Percentiles rank a stretch among this genome's conserved stretches.
These are phyloP conservation scores for Sporothrix dimorphospora DNA, from an alignment of 2,329 filamentous ascomycete genomes.

Conservation along the genomic window DNA sequence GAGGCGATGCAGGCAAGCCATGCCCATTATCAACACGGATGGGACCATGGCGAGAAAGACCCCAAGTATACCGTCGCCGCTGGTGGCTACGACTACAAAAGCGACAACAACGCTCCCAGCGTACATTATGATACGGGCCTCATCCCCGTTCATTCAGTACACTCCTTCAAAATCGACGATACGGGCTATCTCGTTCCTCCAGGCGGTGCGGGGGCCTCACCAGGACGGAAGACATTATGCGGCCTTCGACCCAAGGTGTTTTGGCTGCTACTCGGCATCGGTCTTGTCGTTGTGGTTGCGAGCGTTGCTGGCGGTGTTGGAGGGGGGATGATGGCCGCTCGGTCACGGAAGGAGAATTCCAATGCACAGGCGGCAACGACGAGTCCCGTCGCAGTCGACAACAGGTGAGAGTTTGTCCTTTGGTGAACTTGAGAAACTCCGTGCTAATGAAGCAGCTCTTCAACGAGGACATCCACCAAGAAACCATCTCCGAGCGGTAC, in stretches of 20 bases:
- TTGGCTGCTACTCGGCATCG: conserved; percentile 32
- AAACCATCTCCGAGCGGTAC: neutral
- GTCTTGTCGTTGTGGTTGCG: conserved; percentile 34
- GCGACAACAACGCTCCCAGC: conserved; percentile 32
- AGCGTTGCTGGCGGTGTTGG: conserved; percentile 37
- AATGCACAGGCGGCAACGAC: neutral
- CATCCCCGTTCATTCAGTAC: conserved; percentile 8
- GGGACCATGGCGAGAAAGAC: conserved; percentile 29
- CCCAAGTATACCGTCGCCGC: conserved; percentile 35
- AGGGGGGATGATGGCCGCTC: conserved; percentile 31
- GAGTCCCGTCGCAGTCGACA: neutral
- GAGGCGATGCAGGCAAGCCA: conserved; percentile 25
- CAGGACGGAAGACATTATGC: conserved; percentile 31
- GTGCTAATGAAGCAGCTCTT: neutral
- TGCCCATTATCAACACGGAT: neutral
- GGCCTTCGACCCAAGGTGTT: conserved; percentile 35
- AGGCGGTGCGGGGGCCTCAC: neutral
- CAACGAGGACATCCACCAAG: neutral
- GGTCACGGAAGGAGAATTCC: conserved; percentile 13
- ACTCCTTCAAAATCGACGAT: neutral
- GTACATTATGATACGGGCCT: neutral
- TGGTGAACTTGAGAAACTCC: neutral
- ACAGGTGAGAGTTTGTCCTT: neutral
- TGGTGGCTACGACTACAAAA: conserved; percentile 34
- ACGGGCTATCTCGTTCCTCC: neutral